A percentile compares a stretch with the other conserved stretches of the same genome.
These are phyloP conservation scores for Colletotrichum agaves DNA, from an alignment of 2,329 filamentous ascomycete species.

Conservation along the genomic window DNA sequence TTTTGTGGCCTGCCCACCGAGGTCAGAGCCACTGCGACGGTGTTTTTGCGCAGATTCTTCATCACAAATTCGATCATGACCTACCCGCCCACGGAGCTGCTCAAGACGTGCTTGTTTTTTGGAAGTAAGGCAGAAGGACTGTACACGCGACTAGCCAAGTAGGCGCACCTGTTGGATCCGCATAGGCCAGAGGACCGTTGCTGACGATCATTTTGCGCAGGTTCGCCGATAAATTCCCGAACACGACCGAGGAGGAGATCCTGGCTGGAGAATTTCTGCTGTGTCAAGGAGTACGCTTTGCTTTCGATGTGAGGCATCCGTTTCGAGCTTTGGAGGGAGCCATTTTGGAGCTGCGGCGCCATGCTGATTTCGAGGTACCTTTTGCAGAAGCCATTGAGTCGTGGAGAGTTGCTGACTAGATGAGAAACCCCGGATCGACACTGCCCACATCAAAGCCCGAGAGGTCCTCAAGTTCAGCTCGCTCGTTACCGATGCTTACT, in stretches of 20 bases:
- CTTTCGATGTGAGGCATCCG: conserved; percentile 92
- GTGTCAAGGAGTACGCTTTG: conserved; percentile 91
- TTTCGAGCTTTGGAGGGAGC: conserved; percentile 88
- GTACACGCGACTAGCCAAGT: conserved; percentile 70
- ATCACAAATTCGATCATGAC: conserved; percentile 96
- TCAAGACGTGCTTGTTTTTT: conserved; percentile 92
- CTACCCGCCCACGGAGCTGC: conserved; percentile 89
- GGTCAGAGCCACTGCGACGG: conserved; percentile 76
- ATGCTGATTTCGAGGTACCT: conserved; percentile 68
- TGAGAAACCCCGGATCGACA: conserved; percentile 56
- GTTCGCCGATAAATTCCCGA: conserved; percentile 77
- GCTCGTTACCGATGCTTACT: conserved; percentile 93
- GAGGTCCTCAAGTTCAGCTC: conserved; percentile 82
- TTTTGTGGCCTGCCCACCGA: conserved; percentile 62
- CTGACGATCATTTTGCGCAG: conserved; percentile 26
- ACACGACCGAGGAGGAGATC: conserved; percentile 81
- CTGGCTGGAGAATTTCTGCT: conserved; percentile 92
- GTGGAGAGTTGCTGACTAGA: background rate
- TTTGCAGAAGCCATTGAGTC: conserved; percentile 36
- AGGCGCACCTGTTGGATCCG: conserved; percentile 12
- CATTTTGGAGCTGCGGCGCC: conserved; percentile 81
- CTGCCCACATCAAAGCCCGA: conserved; percentile 78
- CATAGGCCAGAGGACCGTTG: conserved; percentile 55
- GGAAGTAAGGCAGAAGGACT: conserved; percentile 92
- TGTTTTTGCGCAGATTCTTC: conserved; percentile 95